phyloP scores from a whole-genome alignment of 176 grass and related monocot genomes.

The Pharus latifolius region DNA sequence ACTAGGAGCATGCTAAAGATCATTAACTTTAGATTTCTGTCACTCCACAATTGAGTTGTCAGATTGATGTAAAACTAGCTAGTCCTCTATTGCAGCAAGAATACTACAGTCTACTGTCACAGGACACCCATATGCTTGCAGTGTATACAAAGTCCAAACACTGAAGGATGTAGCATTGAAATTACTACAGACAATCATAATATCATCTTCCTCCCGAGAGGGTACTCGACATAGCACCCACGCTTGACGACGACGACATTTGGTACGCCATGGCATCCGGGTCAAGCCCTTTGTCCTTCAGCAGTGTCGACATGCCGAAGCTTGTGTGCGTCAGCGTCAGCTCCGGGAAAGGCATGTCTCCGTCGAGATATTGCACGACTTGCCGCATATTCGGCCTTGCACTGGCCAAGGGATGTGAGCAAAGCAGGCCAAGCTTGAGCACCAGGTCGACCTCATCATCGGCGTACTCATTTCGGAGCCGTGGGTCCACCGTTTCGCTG shows the following conservation, averaged over 20 bases:
- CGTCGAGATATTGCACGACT: slow-evolving; percentile 8
- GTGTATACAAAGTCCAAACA: background rate
- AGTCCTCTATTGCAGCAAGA: background rate
- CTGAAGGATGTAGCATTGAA: background rate
- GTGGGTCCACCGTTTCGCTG: background rate
- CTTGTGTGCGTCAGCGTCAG: background rate
- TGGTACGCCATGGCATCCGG: background rate
- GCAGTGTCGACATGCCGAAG: background rate
- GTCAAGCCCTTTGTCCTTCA: background rate
- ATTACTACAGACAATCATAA: background rate
- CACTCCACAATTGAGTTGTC: background rate
- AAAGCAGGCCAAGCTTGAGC: slow-evolving; percentile 17
- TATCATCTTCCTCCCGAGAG: slow-evolving; percentile 9
- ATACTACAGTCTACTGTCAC: background rate
- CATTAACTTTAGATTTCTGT: background rate
- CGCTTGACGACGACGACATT: background rate
- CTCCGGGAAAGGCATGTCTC: background rate
- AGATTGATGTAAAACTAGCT: background rate
- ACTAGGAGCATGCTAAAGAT: background rate
- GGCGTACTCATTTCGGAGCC: background rate
- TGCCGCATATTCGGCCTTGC: slow-evolving; percentile 19
- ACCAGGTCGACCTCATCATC: background rate
- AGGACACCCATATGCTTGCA: background rate
- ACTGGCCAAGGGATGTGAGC: slow-evolving; percentile 10
- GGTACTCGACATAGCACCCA: slow-evolving; percentile 8